These are phyloP conservation scores for Hanseniaspora lindneri DNA, from an alignment of 805 yeast species.

Conservation along the genomic window DNA sequence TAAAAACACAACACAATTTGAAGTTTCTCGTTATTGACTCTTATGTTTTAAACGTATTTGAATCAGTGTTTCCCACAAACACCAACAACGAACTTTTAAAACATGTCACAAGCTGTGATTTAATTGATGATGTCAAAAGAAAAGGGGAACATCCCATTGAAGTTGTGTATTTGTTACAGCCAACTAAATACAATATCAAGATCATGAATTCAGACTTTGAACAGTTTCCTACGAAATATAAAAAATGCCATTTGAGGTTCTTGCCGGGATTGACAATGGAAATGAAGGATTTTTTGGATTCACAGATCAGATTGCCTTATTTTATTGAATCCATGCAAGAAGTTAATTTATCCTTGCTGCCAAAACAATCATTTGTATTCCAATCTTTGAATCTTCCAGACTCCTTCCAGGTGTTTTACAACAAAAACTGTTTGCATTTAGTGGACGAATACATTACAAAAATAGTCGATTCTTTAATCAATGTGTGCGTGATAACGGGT, in stretches of 20 bases:
- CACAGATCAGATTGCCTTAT: slow-evolving; percentile 26
- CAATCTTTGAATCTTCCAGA: slow-evolving; percentile 46
- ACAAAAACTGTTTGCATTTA: slow-evolving; percentile 47
- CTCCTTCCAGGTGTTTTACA: slow-evolving; percentile 65
- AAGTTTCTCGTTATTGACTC: slow-evolving; percentile 49
- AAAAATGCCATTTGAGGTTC: slow-evolving; percentile 59
- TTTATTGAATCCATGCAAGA: slow-evolving; percentile 29
- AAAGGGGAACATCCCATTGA: slow-evolving; percentile 53
- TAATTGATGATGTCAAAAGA: slow-evolving; percentile 45
- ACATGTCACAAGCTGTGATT: slow-evolving; percentile 52
- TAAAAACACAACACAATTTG: slow-evolving; percentile 36
- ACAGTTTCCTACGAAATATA: slow-evolving; percentile 57
- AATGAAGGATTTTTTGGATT: slow-evolving; percentile 25
- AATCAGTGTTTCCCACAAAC: slow-evolving; percentile 33
- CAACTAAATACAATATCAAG: slow-evolving; percentile 52
- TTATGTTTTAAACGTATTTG: slow-evolving; percentile 38
- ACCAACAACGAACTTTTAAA: slow-evolving; percentile 37
- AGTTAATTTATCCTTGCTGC: slow-evolving; percentile 42
- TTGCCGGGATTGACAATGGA: slow-evolving; percentile 43
- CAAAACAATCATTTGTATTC: slow-evolving; percentile 61
- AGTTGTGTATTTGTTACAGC: slow-evolving; percentile 70
- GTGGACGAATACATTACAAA: slow-evolving; percentile 45
- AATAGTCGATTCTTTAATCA: slow-evolving; percentile 55
- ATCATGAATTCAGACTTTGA: slow-evolving; percentile 69
- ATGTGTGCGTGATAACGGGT: slow-evolving; percentile 64